These are phyloP conservation scores for Populus alba DNA, from an alignment of 345 rosid species.

Conservation along the genomic window DNA sequence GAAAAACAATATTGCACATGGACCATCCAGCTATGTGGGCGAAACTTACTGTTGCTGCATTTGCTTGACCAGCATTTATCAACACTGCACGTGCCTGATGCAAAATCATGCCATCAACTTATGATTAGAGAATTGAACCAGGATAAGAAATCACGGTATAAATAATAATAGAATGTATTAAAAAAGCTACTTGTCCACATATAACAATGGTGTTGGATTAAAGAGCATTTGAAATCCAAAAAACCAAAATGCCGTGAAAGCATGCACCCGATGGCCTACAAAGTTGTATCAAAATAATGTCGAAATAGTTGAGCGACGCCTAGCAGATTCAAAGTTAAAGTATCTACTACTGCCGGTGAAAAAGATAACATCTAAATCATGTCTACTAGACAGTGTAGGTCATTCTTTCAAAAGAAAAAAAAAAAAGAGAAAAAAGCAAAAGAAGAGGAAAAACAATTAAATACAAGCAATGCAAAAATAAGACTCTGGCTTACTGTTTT, in stretches of 20 bases:
- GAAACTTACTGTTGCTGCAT: slow-evolving; percentile 91
- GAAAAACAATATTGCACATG: slow-evolving; percentile 7
- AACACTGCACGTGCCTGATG: slow-evolving; percentile 86
- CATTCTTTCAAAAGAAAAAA: too few species aligned
- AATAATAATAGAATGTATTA: background rate
- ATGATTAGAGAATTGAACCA: background rate
- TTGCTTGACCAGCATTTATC: slow-evolving; percentile 98
- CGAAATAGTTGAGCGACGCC: too few species aligned
- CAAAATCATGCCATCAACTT: slow-evolving; percentile 4
- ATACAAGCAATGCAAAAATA: background rate
- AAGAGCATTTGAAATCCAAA: background rate
- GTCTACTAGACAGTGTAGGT: too few species aligned
- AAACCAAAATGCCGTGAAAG: background rate
- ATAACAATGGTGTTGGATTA: background rate
- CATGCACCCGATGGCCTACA: too few species aligned
- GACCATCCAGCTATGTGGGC: slow-evolving; percentile 9
- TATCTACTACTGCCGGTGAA: too few species aligned
- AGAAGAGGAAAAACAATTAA: background rate
- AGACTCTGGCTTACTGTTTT: slow-evolving; percentile 42
- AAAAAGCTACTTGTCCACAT: background rate
- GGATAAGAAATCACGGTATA: background rate
- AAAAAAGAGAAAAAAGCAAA: too few species aligned
- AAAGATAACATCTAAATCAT: too few species aligned
- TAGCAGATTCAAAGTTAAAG: too few species aligned
- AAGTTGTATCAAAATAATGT: too few species aligned